Conservation (phyloP, 768 basidiomycete species). For the Mycena amicta region DNA sequence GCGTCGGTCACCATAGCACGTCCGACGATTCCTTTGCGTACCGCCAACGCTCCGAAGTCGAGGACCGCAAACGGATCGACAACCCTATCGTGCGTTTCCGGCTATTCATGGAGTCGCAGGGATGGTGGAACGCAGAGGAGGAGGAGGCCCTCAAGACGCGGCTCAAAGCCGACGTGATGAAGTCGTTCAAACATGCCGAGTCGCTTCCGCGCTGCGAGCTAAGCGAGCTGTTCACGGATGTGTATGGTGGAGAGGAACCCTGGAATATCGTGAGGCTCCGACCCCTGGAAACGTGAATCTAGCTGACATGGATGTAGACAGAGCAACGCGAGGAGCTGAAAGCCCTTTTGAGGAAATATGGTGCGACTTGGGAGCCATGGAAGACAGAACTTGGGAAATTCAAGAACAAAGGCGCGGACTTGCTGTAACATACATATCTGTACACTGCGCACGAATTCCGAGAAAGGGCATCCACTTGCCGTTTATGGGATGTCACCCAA, state of each 20-base stretch:
- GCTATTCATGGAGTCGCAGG: constrained; percentile 77
- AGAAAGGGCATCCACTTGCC: no score
- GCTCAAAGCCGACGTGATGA: constrained; percentile 74
- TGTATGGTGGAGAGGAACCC: constrained; percentile 84
- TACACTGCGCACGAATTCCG: not conserved
- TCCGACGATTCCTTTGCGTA: constrained; percentile 97
- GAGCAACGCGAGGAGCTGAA: constrained; percentile 85
- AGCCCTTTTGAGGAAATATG: constrained; percentile 80
- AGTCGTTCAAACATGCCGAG: constrained; percentile 79
- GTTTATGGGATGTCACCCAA: no score
- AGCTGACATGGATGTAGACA: constrained; percentile 45
- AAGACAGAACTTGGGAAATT: constrained; percentile 75
- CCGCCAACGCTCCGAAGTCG: constrained; percentile 85
- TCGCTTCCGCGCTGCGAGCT: constrained; percentile 66
- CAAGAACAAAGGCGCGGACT: constrained; percentile 68
- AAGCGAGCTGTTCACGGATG: constrained; percentile 82
- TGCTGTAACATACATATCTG: constrained; percentile 28
- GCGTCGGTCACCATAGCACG: constrained; percentile 92
- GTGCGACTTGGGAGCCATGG: constrained; percentile 87
- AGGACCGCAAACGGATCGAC: constrained; percentile 88
- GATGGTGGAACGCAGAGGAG: constrained; percentile 82
- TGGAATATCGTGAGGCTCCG: constrained; percentile 73
- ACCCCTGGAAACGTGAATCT: not conserved
- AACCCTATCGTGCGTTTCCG: constrained; percentile 87
- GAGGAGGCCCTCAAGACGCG: constrained; percentile 72